Base-by-base conservation (phyloP, 306 rosid genomes). In the Cucurbita ficifolia region DNA sequence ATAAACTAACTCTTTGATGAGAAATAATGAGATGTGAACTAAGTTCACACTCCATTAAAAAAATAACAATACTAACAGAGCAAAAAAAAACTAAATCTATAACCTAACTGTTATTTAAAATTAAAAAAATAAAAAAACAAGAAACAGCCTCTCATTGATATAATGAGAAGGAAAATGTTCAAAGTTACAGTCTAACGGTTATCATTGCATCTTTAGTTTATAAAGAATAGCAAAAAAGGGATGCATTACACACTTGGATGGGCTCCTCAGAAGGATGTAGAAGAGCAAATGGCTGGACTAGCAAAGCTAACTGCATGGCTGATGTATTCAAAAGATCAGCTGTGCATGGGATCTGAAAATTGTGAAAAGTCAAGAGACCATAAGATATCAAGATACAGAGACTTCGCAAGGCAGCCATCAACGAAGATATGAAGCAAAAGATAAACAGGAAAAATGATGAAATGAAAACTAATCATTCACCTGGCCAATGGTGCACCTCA, bases 401-500 rank as follows among this genome's bases (percentile, higher is more conserved):
- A 73, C 21, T 50, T 33, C 2, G 5, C 43, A 8, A 29, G 57
- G 24, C 22, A 21, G 8, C 40, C 58, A 70, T 70, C 58, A 70
- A 49, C 58, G 49, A 70, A 42, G 8, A 49, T 48, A 49, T 21
- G 24, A 29, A 29, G 7, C 45, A 67, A 72, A 54, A 72, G 63
- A 53, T 51, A 21, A 24, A 49, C 51, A 52, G 29, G 57, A n/a
- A 74, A 74, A 73, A 13, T 19, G 22, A 12, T 56, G 55, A 74
- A 74, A 43, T 58, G 16, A 56, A 43, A 14, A n/a, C 22, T 22
- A 72, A 70, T 68, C 48, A 73, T 48, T 80, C 69, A 94, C 99
- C 99, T 94, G 97, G 88, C 89, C 87, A 78, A 91, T 84, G 56
- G 99, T 91, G 91, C 97, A 94, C 86, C 92, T 91, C 97, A 91